A percentile compares a stretch with the other conserved stretches of the same genome.
phyloP scores from a whole-genome alignment of 2,329 filamentous ascomycete species.

The Alternaria longipes region DNA sequence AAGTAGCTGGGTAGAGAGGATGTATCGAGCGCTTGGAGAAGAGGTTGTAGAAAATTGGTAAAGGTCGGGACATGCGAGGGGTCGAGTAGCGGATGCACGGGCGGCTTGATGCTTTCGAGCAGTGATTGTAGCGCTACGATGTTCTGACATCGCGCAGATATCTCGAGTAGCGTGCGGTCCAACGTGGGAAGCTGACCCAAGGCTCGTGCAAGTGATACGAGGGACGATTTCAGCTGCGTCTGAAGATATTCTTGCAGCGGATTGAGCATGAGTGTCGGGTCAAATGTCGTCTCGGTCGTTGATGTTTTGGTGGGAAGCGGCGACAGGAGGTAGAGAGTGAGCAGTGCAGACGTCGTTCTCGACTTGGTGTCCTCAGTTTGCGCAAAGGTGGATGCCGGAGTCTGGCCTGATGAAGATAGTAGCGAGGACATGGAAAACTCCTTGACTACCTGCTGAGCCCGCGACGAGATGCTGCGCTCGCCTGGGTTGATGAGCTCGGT shows the following conservation, averaged over 20 bases:
- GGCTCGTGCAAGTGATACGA: slow-evolving; percentile 76
- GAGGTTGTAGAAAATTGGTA: slow-evolving; percentile 71
- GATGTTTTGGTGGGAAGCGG: slow-evolving; percentile 65
- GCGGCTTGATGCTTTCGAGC: slow-evolving; percentile 73
- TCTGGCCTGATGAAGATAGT: slow-evolving; percentile 46
- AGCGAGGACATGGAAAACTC: slow-evolving; percentile 80
- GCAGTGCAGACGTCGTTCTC: slow-evolving; percentile 76
- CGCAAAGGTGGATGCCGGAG: slow-evolving; percentile 60
- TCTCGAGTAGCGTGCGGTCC: slow-evolving; percentile 82
- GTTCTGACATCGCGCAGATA: slow-evolving; percentile 86
- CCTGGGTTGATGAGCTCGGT: slow-evolving; percentile 74
- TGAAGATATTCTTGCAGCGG: slow-evolving; percentile 84
- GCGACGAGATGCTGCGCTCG: slow-evolving; percentile 76
- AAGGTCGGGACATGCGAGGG: slow-evolving; percentile 22
- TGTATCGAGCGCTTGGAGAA: slow-evolving; percentile 84
- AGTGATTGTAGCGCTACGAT: slow-evolving; percentile 86
- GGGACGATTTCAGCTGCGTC: slow-evolving; percentile 79
- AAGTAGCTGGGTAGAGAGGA: slow-evolving; percentile 89
- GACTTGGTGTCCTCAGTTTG: slow-evolving; percentile 78
- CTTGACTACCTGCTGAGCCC: slow-evolving; percentile 79
- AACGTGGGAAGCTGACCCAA: slow-evolving; percentile 82
- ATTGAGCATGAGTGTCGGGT: slow-evolving; percentile 76
- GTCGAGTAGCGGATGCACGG: slow-evolving; percentile 71
- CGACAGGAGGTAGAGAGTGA: slow-evolving; percentile 83
- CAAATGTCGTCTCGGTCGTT: slow-evolving; percentile 55